phyloP scores from a whole-genome alignment of 2,329 filamentous ascomycete species.

The Tricladium varicosporioides region DNA sequence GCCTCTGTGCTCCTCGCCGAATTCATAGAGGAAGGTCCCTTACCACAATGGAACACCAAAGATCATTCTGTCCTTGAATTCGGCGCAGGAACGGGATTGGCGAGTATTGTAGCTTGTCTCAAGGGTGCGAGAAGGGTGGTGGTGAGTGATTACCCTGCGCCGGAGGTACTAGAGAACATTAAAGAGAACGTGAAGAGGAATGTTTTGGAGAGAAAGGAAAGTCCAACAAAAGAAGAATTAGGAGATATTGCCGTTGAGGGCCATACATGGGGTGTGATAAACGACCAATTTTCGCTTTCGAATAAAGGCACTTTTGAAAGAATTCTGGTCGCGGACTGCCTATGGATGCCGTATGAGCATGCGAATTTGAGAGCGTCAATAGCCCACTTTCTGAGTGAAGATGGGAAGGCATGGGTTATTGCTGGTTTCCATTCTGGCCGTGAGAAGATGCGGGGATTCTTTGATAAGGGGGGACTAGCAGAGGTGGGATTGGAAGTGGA shows the following conservation, averaged over 20 bases:
- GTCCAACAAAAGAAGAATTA: constrained; percentile 23
- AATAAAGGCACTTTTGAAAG: constrained; percentile 51
- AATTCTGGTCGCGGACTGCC: constrained; percentile 68
- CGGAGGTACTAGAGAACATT: constrained; percentile 57
- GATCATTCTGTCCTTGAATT: constrained; percentile 54
- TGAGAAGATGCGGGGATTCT: constrained; percentile 64
- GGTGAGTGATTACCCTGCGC: constrained; percentile 67
- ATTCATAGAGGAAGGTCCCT: constrained; percentile 45
- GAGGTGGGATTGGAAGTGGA: constrained; percentile 58
- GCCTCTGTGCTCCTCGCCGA: constrained; percentile 55
- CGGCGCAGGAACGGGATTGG: constrained; percentile 62
- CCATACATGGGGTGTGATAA: constrained; percentile 62
- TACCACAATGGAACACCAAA: constrained; percentile 16
- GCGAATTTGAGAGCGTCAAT: constrained; percentile 62
- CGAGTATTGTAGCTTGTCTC: constrained; percentile 48
- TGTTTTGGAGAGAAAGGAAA: constrained; percentile 28
- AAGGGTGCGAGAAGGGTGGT: constrained; percentile 50
- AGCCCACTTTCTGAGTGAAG: constrained; percentile 54
- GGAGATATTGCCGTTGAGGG: constrained; percentile 49
- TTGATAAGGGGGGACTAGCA: constrained; percentile 46
- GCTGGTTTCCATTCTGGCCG: constrained; percentile 73
- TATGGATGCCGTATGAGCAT: constrained; percentile 75
- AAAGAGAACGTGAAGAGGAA: constrained; percentile 55
- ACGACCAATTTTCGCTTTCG: constrained; percentile 20
- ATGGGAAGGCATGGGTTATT: constrained; percentile 58